A percentile compares a stretch with the other conserved stretches of the same genome.
Evolutionary conservation across 2,329 filamentous ascomycete genomes (phyloP).

Genomic region (Fusarium neocosmosporiellum): DNA sequence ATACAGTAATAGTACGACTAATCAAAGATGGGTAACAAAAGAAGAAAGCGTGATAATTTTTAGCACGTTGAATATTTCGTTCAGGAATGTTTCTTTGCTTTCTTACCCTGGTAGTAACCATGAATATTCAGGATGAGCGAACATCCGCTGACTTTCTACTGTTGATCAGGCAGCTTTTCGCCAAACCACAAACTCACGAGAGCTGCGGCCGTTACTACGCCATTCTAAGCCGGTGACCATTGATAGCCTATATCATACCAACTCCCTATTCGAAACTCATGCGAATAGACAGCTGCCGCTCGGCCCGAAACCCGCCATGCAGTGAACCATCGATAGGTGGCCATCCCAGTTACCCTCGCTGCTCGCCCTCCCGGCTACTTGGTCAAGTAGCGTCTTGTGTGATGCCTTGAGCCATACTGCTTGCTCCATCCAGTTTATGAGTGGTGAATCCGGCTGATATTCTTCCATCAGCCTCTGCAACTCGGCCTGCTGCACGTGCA

Average conservation of each 20-base stretch:
- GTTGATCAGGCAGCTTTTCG: no score
- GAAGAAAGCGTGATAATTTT: no score
- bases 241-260: background rate
- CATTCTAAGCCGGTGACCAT: background rate
- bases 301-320: background rate
- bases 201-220: background rate
- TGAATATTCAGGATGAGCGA: no score
- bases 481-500: background rate
- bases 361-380: background rate
- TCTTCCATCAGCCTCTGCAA: background rate
- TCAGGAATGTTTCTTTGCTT: no score
- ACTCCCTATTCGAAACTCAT: background rate
- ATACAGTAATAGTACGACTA: no score
- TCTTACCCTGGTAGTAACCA: no score
- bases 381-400: rapidly evolving
- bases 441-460: constrained; percentile 14
- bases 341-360: background rate
- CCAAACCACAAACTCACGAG: background rate
- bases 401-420: background rate
- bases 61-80: no score
- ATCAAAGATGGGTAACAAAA: no score
- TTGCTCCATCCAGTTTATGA: constrained; percentile 8
- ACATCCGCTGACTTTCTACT: no score
- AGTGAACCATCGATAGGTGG: background rate
- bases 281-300: background rate